Evolutionary conservation across 2,329 filamentous ascomycete genomes (phyloP).

Genomic region (Pseudogymnoascus sp.): DNA sequence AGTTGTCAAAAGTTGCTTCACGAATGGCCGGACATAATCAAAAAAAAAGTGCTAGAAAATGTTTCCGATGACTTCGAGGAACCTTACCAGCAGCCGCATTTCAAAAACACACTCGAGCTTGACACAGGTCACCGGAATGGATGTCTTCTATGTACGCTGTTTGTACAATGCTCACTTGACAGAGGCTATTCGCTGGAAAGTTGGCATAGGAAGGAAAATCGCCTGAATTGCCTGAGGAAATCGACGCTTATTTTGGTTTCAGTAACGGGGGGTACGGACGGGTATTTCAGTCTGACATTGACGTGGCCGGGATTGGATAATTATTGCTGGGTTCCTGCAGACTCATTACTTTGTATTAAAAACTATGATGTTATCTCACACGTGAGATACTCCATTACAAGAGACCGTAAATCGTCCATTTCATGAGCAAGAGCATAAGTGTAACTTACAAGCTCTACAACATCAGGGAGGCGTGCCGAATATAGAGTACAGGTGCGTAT

Average conservation of each 20-base stretch:
- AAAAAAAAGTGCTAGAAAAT: neutral
- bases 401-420: no score
- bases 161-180: neutral
- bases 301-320: neutral
- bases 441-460: no score
- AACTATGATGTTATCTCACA: no score
- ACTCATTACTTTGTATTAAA: neutral
- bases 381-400: no score
- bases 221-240: neutral
- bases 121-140: neutral
- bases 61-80: neutral
- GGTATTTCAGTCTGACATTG: neutral
- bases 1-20: conserved; percentile 11
- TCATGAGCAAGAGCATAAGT: no score
- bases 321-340: neutral
- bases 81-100: neutral
- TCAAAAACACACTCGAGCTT: neutral
- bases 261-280: neutral
- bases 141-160: neutral
- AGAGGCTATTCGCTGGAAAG: neutral
- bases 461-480: no score
- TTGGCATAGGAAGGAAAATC: neutral
- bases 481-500: no score
- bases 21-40: neutral
- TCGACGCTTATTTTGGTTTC: neutral